Evolutionary conservation across 805 yeast species (phyloP), one percentile per base, ranked within the genome.

Genomic region (Metschnikowia corniflorae): DNA sequence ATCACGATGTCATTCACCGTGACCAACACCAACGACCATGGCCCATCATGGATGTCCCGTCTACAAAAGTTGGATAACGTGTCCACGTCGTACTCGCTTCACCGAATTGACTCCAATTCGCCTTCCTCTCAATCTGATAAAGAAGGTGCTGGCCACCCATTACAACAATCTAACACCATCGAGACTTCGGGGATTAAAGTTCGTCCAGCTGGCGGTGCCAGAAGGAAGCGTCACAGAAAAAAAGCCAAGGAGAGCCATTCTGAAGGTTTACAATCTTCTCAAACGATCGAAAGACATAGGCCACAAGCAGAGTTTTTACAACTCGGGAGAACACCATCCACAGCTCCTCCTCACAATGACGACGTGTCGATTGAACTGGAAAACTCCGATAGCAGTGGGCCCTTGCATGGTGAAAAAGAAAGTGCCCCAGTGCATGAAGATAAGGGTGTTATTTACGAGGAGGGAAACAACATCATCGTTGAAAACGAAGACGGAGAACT

Each of bases 401-500:
- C 22, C 6, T 34, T 16, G 6, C 18, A 18, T 7, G 10, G 19
- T 5, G 17, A 24, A 8, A 19, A 26, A 18, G 27, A 31, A 5
- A 32, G 27, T 3, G 21, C 26, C 8, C n/a, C 16, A 12, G 19
- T 13, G 25, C 37, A 36, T 12, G 43, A 36, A 17, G 33, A 31
- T 16, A 37, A 22, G 8, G 54, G 65, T 9, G 57, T 60, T 13
- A 70, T 70, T 3, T 71, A 57, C 57, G 77, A 76, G 31, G 95
- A 87, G 49, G 96, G 95, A 17, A 51, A 66, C 24, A 66, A 73
- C 28, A 58, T 89, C 24, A 74, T 89, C 35, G 70, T 91, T 37
- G 98, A 91, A 56, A 93, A 88, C 59, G 76, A 73, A 38, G 71
- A 80, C 31, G 97, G 97, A 37, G 96, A 89, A 54, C 72, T 88